These are phyloP conservation scores for Imleria badia DNA, from an alignment of 768 basidiomycete genomes.

Conservation along the genomic window DNA sequence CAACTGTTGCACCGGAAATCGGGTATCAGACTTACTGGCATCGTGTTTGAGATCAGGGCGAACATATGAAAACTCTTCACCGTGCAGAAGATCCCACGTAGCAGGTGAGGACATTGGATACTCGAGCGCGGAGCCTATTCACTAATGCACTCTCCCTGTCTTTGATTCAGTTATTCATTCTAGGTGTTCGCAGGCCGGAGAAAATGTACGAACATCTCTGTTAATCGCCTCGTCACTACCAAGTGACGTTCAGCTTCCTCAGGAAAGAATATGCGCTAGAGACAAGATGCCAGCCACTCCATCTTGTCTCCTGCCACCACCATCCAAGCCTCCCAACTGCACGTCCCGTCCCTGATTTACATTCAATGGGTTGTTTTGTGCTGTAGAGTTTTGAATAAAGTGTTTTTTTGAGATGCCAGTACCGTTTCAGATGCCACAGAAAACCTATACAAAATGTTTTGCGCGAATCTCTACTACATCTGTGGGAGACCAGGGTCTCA, in stretches of 20 bases:
- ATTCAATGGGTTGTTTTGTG: too few species aligned
- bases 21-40: background rate
- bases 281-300: background rate
- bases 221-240: conserved; percentile 21
- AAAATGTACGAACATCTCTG: conserved; percentile 20
- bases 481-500: too few species aligned
- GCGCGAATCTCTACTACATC: too few species aligned
- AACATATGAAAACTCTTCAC: conserved; percentile 17
- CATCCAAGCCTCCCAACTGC: too few species aligned
- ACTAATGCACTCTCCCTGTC: background rate
- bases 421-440: too few species aligned
- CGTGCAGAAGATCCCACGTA: conserved; percentile 12
- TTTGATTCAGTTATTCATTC: conserved; percentile 11
- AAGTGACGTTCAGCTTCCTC: conserved; percentile 14
- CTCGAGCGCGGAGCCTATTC: background rate
- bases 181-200: conserved; percentile 16
- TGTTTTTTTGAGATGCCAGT: too few species aligned
- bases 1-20: too few species aligned
- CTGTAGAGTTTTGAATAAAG: background rate
- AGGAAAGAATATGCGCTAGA: background rate
- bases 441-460: too few species aligned
- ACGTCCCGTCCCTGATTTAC: too few species aligned
- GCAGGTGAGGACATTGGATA: conserved; percentile 1
- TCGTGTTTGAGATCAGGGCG: conserved; percentile 14
- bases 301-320: background rate